These are phyloP conservation scores for Raphidocelis subcapitata DNA, from an alignment of 139 green algal species.

Conservation along the genomic window DNA sequence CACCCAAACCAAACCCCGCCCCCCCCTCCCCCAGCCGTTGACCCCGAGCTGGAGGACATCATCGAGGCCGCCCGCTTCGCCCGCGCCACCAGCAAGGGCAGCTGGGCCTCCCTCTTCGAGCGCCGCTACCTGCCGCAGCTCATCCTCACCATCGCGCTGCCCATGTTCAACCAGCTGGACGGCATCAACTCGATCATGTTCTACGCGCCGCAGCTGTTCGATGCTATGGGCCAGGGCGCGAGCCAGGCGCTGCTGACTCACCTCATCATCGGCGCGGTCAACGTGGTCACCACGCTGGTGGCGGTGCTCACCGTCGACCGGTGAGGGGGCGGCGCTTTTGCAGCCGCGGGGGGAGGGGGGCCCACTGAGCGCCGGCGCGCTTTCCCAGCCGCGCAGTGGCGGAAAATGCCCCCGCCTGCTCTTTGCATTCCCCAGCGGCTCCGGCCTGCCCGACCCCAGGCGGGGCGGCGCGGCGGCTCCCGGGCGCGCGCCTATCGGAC, in stretches of 20 bases:
- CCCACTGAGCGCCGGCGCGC: too few relatives aligned
- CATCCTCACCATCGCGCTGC: constrained; percentile 35
- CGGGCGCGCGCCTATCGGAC: too few relatives aligned
- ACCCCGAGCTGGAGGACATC: constrained; percentile 44
- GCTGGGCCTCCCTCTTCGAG: constrained; percentile 32
- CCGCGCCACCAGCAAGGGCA: background rate
- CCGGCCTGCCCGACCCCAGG: too few relatives aligned
- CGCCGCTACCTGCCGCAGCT: constrained; percentile 46
- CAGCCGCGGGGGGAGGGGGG: too few relatives aligned
- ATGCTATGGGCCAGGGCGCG: constrained; percentile 7
- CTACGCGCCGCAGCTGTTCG: constrained; percentile 38
- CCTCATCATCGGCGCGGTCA: constrained; percentile 39
- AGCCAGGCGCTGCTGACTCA: constrained; percentile 14
- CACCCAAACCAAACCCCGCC: background rate
- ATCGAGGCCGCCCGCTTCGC: constrained; percentile 11
- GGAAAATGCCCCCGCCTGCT: too few relatives aligned
- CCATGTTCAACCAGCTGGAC: constrained; percentile 63
- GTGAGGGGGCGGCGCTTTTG: too few relatives aligned
- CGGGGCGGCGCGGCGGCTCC: too few relatives aligned
- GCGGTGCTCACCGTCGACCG: constrained; percentile 27
- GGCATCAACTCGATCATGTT: constrained; percentile 40
- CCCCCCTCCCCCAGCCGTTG: constrained; percentile 15
- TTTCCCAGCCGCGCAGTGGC: too few relatives aligned
- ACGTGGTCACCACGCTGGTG: constrained; percentile 31
- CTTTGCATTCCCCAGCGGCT: too few relatives aligned